These are phyloP conservation scores for Maudiozyma serrabonitensis DNA, from an alignment of 805 yeast genomes.

Conservation along the genomic window DNA sequence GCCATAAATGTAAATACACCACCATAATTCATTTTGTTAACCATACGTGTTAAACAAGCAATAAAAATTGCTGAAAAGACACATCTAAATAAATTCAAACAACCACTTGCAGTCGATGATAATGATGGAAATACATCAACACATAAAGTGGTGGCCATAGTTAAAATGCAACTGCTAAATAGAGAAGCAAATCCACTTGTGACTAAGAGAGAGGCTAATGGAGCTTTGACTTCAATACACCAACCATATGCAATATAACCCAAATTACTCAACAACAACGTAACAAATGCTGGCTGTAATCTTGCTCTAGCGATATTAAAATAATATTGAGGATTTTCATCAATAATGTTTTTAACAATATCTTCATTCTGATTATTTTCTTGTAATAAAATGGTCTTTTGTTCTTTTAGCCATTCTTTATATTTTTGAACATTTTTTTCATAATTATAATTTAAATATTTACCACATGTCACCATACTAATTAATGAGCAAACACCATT, in stretches of 20 bases:
- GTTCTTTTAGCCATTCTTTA: conserved; percentile 15
- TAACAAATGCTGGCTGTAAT: conserved; percentile 37
- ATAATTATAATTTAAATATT: conserved; percentile 40
- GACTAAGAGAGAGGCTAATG: conserved; percentile 47
- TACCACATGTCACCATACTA: conserved; percentile 54
- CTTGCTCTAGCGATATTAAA: conserved; percentile 51
- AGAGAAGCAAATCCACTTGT: conserved; percentile 47
- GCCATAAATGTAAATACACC: conserved; percentile 70
- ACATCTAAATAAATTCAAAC: conserved; percentile 65
- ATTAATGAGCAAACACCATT: conserved; percentile 60
- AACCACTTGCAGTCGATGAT: conserved; percentile 66
- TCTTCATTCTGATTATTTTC: conserved; percentile 13
- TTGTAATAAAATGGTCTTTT: conserved; percentile 9
- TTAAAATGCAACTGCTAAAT: conserved; percentile 47
- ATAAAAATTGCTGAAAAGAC: conserved; percentile 59
- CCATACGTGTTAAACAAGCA: conserved; percentile 59
- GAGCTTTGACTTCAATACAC: conserved; percentile 45
- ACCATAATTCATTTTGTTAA: conserved; percentile 47
- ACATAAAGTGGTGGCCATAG: conserved; percentile 52
- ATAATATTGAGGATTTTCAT: conserved; percentile 25
- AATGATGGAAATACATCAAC: conserved; percentile 65
- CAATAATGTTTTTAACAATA: conserved; percentile 12
- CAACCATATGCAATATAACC: conserved; percentile 56
- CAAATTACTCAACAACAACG: conserved; percentile 33
- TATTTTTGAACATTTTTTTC: conserved; percentile 13